Conservation (phyloP, 768 basidiomycete genomes). For the Boletellus emodensis region DNA sequence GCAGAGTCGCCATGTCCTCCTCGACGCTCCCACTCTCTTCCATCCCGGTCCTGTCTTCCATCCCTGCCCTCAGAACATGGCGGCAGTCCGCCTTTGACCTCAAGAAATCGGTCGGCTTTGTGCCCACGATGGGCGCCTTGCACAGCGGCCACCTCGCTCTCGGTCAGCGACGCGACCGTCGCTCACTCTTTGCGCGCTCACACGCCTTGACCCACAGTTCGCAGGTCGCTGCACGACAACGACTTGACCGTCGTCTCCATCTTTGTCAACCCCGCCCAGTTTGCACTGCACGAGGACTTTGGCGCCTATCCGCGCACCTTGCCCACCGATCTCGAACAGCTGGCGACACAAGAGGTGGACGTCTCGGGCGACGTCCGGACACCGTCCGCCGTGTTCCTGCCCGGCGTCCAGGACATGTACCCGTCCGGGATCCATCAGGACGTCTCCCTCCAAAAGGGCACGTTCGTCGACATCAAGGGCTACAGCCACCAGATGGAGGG, state of each 20-base stretch:
- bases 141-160: conserved; percentile 92
- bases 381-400: conserved; percentile 74
- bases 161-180: conserved; percentile 47
- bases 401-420: conserved; percentile 81
- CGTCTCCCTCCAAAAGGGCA: conserved; percentile 69
- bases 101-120: conserved; percentile 76
- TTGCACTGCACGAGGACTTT: conserved; percentile 94
- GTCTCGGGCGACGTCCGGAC: conserved; percentile 34
- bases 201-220: conserved; percentile 48
- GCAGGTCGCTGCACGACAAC: conserved; percentile 69
- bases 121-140: conserved; percentile 98
- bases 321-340: conserved; percentile 62
- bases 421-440: conserved; percentile 87
- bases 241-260: conserved; percentile 90
- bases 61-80: conserved; percentile 71
- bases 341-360: conserved; percentile 39
- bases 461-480: conserved; percentile 90
- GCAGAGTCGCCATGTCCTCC: conserved; percentile 14
- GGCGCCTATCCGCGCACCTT: conserved; percentile 88
- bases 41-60: conserved; percentile 53
- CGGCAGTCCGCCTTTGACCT: conserved; percentile 54
- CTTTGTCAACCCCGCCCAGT: conserved; percentile 98
- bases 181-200: background rate
- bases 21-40: conserved; percentile 26
- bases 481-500: conserved; percentile 95